Evolutionary conservation across 208 protist species (phyloP), one percentile per base, ranked within the genome.

Genomic region (Trypanosoma mega): DNA sequence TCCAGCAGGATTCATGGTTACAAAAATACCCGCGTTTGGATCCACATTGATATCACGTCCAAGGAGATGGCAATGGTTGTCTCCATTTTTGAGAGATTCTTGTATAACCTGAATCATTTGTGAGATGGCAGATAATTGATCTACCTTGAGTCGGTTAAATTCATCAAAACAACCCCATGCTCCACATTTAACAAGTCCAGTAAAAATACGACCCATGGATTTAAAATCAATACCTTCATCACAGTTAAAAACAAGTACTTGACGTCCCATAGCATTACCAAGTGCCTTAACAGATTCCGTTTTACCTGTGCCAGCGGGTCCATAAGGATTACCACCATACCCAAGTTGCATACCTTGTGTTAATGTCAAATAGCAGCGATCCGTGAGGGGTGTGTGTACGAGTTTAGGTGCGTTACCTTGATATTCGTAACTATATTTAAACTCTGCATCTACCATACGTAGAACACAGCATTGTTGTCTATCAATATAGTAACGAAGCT

Each of bases 111-210:
- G 98, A 78, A 99, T 99, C 93, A 99, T 98, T 75, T 99, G 96
- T 26, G 97, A 99, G 12, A 99, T 83, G 6, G 98, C 98, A 1
- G 97, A 99, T 12, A 99, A 82, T 72, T 98, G 97, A 69, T 99
- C 97, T 51, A 98, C 92, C 74, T 99, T 98, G 26, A 99, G 82
- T 24, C 98, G 91, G 75, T 99, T 99, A 87, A 99, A 99, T 84
- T 99, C 98, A 79, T 99, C 98, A 73, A 99, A 99, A 84, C 98
- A 99, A 21, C 97, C 98, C 97, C 98, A 99, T 37, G 97, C 98
- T 8, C 98, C 98, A 63, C 97, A 98, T 76, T 98, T 98, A 37
- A 99, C 97, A n/a, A 99, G 82, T 7, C 98, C 98, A 24, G 93
- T 97, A 81, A 99, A 99, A 72, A 99, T 99, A 59, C 98, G 82